phyloP scores from a whole-genome alignment of 306 rosid genomes.

The Trichosanthes cucumerina region DNA sequence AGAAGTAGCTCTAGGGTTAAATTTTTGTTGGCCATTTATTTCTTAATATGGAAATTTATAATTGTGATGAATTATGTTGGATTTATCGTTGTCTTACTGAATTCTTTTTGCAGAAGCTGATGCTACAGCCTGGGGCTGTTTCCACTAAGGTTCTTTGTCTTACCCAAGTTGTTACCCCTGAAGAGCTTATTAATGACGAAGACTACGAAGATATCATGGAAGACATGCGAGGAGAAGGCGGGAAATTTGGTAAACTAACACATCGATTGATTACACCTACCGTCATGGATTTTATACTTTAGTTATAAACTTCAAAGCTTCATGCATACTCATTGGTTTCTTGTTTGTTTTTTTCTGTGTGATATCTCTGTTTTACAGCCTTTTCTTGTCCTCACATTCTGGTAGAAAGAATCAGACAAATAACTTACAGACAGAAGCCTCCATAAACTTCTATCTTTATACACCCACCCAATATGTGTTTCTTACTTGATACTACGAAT shows the following conservation, averaged over 20 bases:
- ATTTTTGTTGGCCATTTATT: neutral
- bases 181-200: conserved; percentile 86
- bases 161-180: conserved; percentile 67
- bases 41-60: neutral
- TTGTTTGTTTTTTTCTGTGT: conserved; percentile 16
- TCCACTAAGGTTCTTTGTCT: conserved; percentile 76
- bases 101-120: conserved; percentile 48
- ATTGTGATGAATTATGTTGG: neutral
- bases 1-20: neutral
- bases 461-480: conserved; percentile 13
- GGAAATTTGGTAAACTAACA: conserved; percentile 57
- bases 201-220: conserved; percentile 87
- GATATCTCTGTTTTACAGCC: conserved; percentile 70
- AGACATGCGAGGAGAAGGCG: conserved; percentile 89
- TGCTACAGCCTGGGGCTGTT: conserved; percentile 68
- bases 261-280: neutral
- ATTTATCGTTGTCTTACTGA: neutral
- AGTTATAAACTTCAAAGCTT: conserved; percentile 9
- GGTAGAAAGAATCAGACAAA: conserved; percentile 64
- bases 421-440: conserved; percentile 71
- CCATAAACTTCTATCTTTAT: conserved; percentile 45
- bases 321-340: conserved; percentile 27
- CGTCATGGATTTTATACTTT: neutral
- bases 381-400: conserved; percentile 63
- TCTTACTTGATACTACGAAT: conserved; percentile 11